These are phyloP conservation scores for Penicillium sp. DNA, from an alignment of 2,329 filamentous ascomycete genomes.

Conservation along the genomic window DNA sequence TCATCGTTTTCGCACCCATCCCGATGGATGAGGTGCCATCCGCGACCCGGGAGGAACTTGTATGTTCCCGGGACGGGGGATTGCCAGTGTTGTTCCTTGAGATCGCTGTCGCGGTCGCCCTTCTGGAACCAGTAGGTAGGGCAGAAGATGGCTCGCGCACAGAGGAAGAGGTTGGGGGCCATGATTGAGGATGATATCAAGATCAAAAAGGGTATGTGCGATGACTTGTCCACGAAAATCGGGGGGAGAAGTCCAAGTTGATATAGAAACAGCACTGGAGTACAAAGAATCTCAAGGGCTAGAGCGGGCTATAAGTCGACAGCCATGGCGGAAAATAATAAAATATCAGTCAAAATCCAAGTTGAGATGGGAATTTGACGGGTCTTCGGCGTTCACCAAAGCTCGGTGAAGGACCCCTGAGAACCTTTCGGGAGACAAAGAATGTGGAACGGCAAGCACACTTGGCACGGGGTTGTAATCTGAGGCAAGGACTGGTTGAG, in stretches of 20 bases:
- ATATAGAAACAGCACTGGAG: slow-evolving; percentile 28
- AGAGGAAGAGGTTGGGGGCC: slow-evolving; percentile 54
- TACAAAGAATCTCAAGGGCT: slow-evolving; percentile 20
- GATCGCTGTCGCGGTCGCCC: slow-evolving; percentile 39
- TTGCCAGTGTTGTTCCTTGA: slow-evolving; percentile 51
- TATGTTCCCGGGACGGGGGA: slow-evolving; percentile 51
- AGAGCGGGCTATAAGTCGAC: slow-evolving; percentile 32
- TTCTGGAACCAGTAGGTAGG: slow-evolving; percentile 52
- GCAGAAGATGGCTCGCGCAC: slow-evolving; percentile 49
- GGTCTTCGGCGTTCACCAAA: slow-evolving; percentile 16
- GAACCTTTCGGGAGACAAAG: slow-evolving; percentile 10
- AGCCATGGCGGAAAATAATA: slow-evolving; percentile 31
- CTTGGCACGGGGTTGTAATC: slow-evolving; percentile 13
- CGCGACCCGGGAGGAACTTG: slow-evolving; percentile 51
- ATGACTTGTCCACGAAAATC: background rate
- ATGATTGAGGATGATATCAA: slow-evolving; percentile 32
- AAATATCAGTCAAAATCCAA: slow-evolving; percentile 21
- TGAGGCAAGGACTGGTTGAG: slow-evolving; percentile 13
- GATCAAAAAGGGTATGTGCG: background rate
- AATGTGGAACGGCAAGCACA: slow-evolving; percentile 11
- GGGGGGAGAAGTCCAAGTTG: background rate
- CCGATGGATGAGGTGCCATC: slow-evolving; percentile 51
- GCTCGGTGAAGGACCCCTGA: slow-evolving; percentile 18
- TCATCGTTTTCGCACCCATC: slow-evolving; percentile 37
- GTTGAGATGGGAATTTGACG: slow-evolving; percentile 13